Evolutionary conservation across 352 stramenopile species (phyloP).

Genomic region (Globisporangium uncinulatum): DNA sequence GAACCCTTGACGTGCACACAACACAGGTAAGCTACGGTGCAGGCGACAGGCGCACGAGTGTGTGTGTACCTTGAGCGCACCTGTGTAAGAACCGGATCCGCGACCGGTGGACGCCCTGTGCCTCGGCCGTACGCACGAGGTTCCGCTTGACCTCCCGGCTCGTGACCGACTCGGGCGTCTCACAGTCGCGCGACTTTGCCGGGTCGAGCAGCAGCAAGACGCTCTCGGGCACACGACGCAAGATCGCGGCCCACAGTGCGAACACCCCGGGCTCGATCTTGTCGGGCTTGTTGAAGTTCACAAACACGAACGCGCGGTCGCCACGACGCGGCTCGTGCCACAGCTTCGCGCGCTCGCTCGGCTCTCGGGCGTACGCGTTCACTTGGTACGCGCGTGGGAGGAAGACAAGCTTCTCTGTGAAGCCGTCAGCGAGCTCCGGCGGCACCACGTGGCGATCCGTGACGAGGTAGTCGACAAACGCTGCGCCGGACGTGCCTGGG

Average conservation of each 20-base stretch:
- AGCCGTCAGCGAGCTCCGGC: conserved; percentile 29
- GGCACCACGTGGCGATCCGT: conserved; percentile 49
- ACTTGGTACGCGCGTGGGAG: conserved; percentile 77
- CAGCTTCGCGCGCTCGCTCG: conserved; percentile 14
- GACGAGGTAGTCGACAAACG: conserved; percentile 76
- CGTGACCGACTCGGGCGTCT: conserved; percentile 9
- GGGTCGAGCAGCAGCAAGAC: conserved; percentile 58
- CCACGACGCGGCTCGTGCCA: conserved; percentile 11
- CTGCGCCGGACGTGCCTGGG: conserved; percentile 66
- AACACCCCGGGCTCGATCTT: conserved; percentile 74
- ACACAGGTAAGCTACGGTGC: too few species aligned
- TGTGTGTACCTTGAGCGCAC: conserved; percentile 11
- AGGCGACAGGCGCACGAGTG: too few species aligned
- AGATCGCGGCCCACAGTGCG: conserved; percentile 63
- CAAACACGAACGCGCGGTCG: conserved; percentile 41
- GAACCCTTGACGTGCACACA: conserved; percentile 20
- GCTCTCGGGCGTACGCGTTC: conserved; percentile 51
- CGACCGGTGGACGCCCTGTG: conserved; percentile 34
- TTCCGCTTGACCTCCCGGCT: conserved; percentile 38
- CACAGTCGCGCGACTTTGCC: conserved; percentile 1
- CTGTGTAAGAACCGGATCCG: conserved; percentile 56
- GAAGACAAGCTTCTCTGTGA: conserved; percentile 70
- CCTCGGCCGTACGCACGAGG: conserved; percentile 38
- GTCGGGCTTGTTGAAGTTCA: conserved; percentile 89
- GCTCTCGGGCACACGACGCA: conserved; percentile 47